Base-by-base conservation (phyloP, 371 early-diverging fungal genomes). In the Amoeboaphelidium occidentale region DNA sequence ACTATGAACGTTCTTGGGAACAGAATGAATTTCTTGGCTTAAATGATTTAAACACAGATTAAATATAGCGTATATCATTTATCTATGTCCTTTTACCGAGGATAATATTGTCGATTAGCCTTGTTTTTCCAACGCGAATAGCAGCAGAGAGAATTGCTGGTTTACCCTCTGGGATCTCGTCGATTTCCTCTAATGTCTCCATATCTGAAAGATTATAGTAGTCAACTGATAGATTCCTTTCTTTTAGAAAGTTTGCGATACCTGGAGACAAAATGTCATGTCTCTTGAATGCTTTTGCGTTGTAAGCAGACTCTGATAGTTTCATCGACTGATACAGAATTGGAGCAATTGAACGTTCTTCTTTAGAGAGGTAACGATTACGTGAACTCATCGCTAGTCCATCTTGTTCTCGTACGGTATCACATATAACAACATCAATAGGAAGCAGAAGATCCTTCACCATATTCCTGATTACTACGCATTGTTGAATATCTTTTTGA, bases 401-500 rank as follows among this genome's bases (percentile, higher is more conserved):
- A 57, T 81, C 80, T 1, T 58, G 50, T 42, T 88, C 90, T 17
- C 97, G 72, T 0, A 66, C 59, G 1, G 88, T 96, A 2, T 77
- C 73, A 25, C 73, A 75, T 23, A 87, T 70, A 26, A 73, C 70
- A 59, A 92, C 63, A n/a, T 66, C 55, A 20, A 77, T 65, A 6
- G 83, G 82, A 45, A 90, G 69, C 47, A 78, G 68, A 43, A 92
- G 66, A 58, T 96, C 94, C 0, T 71, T 66, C 17, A 56, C 50
- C 28, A 89, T 67, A 20, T 68, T 58, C 2, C 76, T 63, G 24
- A 93, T 56, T 6, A 93, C 90, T 27, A 79, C 74, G 56, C 87
- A 86, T 63, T 96, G 97, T 65, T 96, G 97, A 12, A 78, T 79
- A 61, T 96, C 97, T 64, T 96, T 96, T 62, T 96, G 94, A 1